phyloP scores from a whole-genome alignment of 306 rosid genomes.

The Castanea sativa region DNA sequence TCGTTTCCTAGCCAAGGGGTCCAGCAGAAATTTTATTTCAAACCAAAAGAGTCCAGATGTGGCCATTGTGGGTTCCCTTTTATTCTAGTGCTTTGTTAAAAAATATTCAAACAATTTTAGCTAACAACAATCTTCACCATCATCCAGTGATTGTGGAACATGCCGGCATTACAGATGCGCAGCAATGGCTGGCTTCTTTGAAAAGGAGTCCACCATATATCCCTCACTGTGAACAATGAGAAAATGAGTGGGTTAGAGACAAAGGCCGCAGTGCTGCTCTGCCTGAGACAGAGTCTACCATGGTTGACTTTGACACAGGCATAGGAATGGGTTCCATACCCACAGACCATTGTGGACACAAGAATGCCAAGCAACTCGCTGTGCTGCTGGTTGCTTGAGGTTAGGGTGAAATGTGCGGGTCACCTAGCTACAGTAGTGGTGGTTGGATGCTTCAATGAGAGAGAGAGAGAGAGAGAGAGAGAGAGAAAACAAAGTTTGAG shows the following conservation, averaged over 20 bases:
- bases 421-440: no score
- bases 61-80: not conserved
- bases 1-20: not conserved
- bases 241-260: conserved; percentile 78
- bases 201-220: conserved; percentile 67
- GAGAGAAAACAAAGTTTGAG: no score
- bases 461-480: no score
- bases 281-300: conserved; percentile 27
- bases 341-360: conserved; percentile 58
- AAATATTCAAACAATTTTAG: not conserved
- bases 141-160: conserved; percentile 82
- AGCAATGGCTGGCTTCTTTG: conserved; percentile 76
- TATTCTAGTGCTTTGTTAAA: no score
- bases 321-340: conserved; percentile 76
- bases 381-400: no score
- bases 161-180: conserved; percentile 76
- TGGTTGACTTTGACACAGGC: conserved; percentile 86
- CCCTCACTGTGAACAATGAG: conserved; percentile 91
- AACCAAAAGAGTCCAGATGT: not conserved
- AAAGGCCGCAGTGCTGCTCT: conserved; percentile 31
- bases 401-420: no score
- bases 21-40: not conserved
- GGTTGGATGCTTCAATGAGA: no score
- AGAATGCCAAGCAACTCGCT: no score
- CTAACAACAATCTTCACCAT: conserved; percentile 4